Evolutionary conservation across 2,329 filamentous ascomycete species (phyloP), one percentile per base, ranked within the genome.

Genomic region (Blastomyces parvus): DNA sequence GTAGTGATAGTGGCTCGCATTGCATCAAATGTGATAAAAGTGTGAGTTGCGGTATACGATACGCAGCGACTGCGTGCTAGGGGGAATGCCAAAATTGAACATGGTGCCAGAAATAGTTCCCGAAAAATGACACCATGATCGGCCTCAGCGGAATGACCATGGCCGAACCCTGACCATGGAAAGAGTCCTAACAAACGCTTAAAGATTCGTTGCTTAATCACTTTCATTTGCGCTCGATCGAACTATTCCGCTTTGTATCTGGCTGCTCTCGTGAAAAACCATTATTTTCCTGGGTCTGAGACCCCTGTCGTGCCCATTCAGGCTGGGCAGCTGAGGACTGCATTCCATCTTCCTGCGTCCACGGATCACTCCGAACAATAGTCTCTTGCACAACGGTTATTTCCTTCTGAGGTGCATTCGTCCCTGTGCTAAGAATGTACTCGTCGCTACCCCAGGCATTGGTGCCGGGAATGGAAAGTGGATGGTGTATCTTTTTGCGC

Each of bases 361-460:
- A 50, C 27, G 59, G 59, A 33, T 50, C 63, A 61, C 69, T 71
- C 50, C 69, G 65, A 56, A 74, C 65, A 42, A 73, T 73, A 19
- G 69, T 74, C 65, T 74, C 72, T 57, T 69, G 66, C 0, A 73
- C 66, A 40, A 74, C 72, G 50, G 72, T 73, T 61, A 73, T 74
- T 9, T 70, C 70, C 40, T 68, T 22, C 68, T 67, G 30, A 72
- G 36, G 2, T 71, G 69, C 66, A 71, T 56, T 33, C 30, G 27
- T 56, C 52, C 69, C 63, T 4, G 56, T 17, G 56, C 56, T 59
- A 50, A 60, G 59, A 25, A 62, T 62, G 22, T 69, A 65, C 61
- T 73, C 71, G n/a, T 74, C 73, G 38, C 68, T 71, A 1, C 68
- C 68, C 72, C 71, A 74, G 48, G 71, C 69, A 11, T 71, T 71